Percentiles rank a stretch among this genome's conserved stretches.
Conservation (phyloP, 148 eudicot genomes). For the Heliosperma pusillum region DNA sequence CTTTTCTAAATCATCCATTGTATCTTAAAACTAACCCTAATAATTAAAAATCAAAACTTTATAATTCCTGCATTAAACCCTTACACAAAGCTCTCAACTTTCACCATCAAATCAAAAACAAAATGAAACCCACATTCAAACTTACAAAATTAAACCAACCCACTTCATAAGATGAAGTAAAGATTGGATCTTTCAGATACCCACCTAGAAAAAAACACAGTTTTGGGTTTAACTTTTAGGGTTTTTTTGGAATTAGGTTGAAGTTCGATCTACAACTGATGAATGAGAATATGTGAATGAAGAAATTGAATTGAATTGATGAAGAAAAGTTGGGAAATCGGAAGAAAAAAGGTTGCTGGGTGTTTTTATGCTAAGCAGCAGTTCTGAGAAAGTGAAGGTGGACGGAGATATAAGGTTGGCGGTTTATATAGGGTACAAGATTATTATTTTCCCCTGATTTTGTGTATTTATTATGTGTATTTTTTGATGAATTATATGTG, state of each 20-base stretch:
- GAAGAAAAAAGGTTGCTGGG: constrained; percentile 1
- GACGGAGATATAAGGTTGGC: neutral
- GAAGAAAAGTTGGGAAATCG: neutral
- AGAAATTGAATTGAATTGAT: neutral
- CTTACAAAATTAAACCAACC: neutral
- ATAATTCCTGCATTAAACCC: neutral
- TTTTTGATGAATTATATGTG: neutral
- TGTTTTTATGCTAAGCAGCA: neutral
- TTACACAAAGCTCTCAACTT: neutral
- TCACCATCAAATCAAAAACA: constrained; percentile 6
- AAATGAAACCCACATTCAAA: neutral
- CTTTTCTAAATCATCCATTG: constrained; percentile 88
- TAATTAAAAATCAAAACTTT: neutral
- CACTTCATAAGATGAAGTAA: neutral
- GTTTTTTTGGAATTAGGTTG: neutral
- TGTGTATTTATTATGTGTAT: neutral
- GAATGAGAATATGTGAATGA: neutral
- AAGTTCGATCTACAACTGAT: neutral
- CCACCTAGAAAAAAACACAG: neutral
- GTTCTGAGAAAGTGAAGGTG: neutral
- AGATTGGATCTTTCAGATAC: neutral
- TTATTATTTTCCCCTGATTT: neutral
- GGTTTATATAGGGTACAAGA: neutral
- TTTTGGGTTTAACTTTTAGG: neutral
- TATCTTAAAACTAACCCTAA: constrained; percentile 17